phyloP scores from a whole-genome alignment of 2,329 filamentous ascomycete species.

The Lecanicillium sp. region DNA sequence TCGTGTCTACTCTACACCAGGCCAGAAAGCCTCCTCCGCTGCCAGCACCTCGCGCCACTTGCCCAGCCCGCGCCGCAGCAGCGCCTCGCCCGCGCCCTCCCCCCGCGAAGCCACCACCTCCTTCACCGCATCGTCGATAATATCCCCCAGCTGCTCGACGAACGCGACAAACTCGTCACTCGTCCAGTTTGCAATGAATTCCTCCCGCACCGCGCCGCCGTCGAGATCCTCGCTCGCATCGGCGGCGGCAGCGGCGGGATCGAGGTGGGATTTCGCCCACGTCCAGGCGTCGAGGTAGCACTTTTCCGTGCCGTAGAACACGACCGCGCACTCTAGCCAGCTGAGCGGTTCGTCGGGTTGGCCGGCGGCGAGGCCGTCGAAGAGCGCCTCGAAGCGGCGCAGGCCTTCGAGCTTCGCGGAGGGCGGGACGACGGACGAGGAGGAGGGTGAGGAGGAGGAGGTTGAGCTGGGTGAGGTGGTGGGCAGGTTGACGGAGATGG shows the following conservation, averaged over 20 bases:
- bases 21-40: constrained; percentile 57
- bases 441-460: no score
- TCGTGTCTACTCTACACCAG: constrained; percentile 29
- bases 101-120: constrained; percentile 31
- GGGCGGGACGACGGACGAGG: constrained; percentile 21
- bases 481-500: constrained; percentile 41
- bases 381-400: constrained; percentile 38
- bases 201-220: constrained; percentile 56
- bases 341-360: constrained; percentile 35
- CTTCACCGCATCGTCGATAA: constrained; percentile 49
- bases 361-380: constrained; percentile 46
- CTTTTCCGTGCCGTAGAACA: constrained; percentile 73
- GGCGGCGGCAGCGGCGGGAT: constrained; percentile 12
- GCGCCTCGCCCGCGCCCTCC: constrained; percentile 23
- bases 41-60: constrained; percentile 46
- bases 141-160: constrained; percentile 46
- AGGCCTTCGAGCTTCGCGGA: constrained; percentile 35
- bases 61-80: constrained; percentile 34
- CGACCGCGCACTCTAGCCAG: constrained; percentile 60
- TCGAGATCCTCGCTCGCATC: constrained; percentile 44
- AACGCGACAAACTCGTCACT: constrained; percentile 54
- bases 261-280: constrained; percentile 37
- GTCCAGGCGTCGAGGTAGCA: constrained; percentile 57
- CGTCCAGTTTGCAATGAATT: constrained; percentile 66
- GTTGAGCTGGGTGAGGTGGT: constrained; percentile 18